Conservation (phyloP, 495 filamentous ascomycete genomes). For the Paragyromitra xinjiangensis region DNA sequence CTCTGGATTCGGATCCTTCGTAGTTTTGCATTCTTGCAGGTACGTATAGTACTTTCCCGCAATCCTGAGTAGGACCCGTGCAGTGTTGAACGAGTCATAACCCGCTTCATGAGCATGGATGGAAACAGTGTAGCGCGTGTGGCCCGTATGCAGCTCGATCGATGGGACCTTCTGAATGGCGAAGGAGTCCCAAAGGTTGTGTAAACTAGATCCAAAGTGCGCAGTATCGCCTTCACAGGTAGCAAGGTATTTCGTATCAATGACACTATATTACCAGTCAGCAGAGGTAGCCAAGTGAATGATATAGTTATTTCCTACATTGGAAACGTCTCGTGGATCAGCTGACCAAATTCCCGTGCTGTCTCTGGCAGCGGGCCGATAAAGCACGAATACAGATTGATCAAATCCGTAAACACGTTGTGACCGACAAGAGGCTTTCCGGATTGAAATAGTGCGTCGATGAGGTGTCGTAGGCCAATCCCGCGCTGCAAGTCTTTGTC, state of each 20-base stretch:
- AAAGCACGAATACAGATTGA: constrained; percentile 76
- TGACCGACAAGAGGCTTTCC: constrained; percentile 71
- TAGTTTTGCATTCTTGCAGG: constrained; percentile 47
- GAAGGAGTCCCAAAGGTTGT: constrained; percentile 57
- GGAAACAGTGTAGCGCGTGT: constrained; percentile 22
- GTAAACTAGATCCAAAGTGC: constrained; percentile 62
- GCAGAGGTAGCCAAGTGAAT: neutral
- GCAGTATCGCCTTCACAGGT: constrained; percentile 63
- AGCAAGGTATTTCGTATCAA: constrained; percentile 83
- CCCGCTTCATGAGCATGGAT: constrained; percentile 69
- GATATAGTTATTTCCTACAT: constrained; percentile 31
- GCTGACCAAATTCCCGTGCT: constrained; percentile 68
- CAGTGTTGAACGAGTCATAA: constrained; percentile 74
- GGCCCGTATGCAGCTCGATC: constrained; percentile 33
- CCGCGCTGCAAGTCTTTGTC: constrained; percentile 62
- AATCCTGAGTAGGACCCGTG: constrained; percentile 65
- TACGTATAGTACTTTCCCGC: constrained; percentile 44
- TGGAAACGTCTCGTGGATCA: constrained; percentile 70
- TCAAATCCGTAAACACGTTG: constrained; percentile 78
- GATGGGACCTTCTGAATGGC: constrained; percentile 36
- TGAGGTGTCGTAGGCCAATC: constrained; percentile 73
- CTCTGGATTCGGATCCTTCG: constrained; percentile 39
- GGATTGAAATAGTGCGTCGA: constrained; percentile 68
- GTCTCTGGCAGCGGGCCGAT: constrained; percentile 71
- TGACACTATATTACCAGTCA: constrained; percentile 58